A percentile compares a stretch with the other conserved stretches of the same genome.
Conservation (phyloP, 768 basidiomycete genomes). For the Podaxis pistillaris region DNA sequence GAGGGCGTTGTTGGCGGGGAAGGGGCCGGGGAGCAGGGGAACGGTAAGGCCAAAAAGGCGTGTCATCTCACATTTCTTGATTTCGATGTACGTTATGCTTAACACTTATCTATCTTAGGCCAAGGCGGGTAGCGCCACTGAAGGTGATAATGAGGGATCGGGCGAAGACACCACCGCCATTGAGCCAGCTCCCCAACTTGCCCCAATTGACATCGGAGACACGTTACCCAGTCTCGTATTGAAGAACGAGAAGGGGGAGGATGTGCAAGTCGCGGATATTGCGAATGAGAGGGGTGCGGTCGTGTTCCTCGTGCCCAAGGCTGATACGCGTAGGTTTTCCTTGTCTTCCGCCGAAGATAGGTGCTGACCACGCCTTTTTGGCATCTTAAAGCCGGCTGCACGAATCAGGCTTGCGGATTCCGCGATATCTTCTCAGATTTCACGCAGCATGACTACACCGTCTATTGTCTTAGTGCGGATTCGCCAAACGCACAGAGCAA, state of each 20-base stretch:
- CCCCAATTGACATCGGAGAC: slow-evolving; percentile 68
- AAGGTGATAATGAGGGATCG: slow-evolving; percentile 18
- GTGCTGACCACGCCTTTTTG: not conserved
- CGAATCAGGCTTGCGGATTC: slow-evolving; percentile 90
- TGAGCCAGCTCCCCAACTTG: slow-evolving; percentile 22
- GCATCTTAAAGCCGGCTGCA: slow-evolving; percentile 71
- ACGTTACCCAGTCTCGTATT: slow-evolving; percentile 69
- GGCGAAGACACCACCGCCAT: slow-evolving; percentile 24
- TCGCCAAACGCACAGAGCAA: slow-evolving; percentile 69
- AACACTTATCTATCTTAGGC: slow-evolving; percentile 26
- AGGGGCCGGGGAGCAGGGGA: slow-evolving; percentile 27
- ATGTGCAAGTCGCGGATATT: slow-evolving; percentile 65
- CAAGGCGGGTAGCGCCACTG: slow-evolving; percentile 26
- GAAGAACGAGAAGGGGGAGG: slow-evolving; percentile 84
- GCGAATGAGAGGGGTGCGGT: slow-evolving; percentile 73
- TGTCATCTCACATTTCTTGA: slow-evolving; percentile 4
- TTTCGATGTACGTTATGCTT: slow-evolving; percentile 2
- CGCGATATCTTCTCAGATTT: slow-evolving; percentile 83
- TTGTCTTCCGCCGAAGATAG: slow-evolving; percentile 2
- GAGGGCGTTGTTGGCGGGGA: slow-evolving; percentile 2
- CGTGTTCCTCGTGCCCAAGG: slow-evolving; percentile 82
- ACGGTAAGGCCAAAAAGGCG: slow-evolving; percentile 42
- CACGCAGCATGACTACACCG: slow-evolving; percentile 59
- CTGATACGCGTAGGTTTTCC: slow-evolving; percentile 63
- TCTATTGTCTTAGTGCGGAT: slow-evolving; percentile 87